Conservation (phyloP, 192 early-diverging fungal species). For the Rhizophagus clarus region DNA sequence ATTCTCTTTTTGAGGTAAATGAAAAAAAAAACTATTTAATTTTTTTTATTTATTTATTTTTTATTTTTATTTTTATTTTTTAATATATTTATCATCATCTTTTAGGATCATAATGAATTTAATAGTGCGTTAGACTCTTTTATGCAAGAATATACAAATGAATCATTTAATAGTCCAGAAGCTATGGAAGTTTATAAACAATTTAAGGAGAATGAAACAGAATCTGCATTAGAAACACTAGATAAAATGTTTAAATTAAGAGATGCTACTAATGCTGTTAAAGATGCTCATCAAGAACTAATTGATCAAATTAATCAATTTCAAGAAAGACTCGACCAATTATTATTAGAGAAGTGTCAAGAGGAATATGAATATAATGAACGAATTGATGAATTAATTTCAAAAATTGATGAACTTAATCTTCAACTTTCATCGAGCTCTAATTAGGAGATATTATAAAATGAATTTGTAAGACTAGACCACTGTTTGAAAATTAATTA, state of each 20-base stretch:
- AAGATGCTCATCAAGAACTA: not conserved
- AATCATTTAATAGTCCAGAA: not conserved
- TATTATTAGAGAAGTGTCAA: not conserved
- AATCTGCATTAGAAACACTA: not conserved
- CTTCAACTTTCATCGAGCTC: not conserved
- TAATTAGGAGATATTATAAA: too few relatives aligned
- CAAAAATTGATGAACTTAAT: not conserved
- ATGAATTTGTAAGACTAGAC: too few relatives aligned
- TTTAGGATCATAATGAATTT: not conserved
- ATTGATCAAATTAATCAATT: not conserved
- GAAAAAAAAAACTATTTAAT: too few relatives aligned
- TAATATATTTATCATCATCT: not conserved
- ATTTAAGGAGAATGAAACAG: not conserved
- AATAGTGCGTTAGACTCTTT: not conserved
- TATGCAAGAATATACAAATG: not conserved
- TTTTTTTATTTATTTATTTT: not conserved
- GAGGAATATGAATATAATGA: not conserved
- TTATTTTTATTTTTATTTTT: not conserved
- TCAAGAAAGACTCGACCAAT: not conserved
- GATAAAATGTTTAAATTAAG: not conserved
- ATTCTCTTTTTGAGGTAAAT: slow-evolving; percentile 3
- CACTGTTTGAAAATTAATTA: too few relatives aligned
- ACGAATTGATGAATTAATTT: not conserved
- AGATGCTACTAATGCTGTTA: not conserved
- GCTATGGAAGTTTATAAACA: not conserved